A percentile compares a stretch with the other conserved stretches of the same genome.
Conservation (phyloP, 441 rosid genomes). For the Populus hybrid region DNA sequence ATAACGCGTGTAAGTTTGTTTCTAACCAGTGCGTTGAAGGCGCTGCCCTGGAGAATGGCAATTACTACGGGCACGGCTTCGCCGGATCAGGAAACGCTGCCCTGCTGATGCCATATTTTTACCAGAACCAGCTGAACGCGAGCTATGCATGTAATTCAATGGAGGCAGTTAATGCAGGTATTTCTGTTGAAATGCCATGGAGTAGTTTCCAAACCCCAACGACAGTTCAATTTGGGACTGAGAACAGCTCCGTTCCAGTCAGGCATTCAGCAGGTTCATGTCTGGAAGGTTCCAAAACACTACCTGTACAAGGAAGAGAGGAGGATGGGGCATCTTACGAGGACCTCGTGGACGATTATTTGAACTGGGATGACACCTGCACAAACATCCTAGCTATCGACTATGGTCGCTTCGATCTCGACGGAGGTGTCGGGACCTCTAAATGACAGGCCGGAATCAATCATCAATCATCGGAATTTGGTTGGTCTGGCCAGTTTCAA, state of each 20-base stretch:
- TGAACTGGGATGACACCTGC: not conserved
- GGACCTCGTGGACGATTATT: not conserved
- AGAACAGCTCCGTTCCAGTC: not conserved
- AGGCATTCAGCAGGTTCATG: not conserved
- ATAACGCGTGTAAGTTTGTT: constrained; percentile 1
- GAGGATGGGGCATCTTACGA: not conserved
- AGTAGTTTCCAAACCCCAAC: constrained; percentile 2
- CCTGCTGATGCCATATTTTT: constrained; percentile 1
- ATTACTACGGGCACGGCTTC: not conserved
- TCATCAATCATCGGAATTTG: not conserved
- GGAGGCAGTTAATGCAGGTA: constrained; percentile 1
- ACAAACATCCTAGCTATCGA: not conserved
- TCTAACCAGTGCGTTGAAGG: not conserved
- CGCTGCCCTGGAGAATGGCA: not conserved
- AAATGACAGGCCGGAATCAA: not conserved
- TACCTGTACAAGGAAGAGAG: not conserved
- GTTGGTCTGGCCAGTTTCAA: not conserved
- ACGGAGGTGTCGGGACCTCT: not conserved
- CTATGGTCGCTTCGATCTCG: not conserved
- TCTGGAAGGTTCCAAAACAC: constrained; percentile 11
- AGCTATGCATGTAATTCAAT: constrained; percentile 9
- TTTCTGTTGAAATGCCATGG: not conserved
- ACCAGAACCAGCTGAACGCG: constrained; percentile 6
- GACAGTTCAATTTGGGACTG: no score
- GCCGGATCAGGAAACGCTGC: not conserved